Conservation (phyloP, 2,329 filamentous ascomycete species). For the Capronia epimyces region DNA sequence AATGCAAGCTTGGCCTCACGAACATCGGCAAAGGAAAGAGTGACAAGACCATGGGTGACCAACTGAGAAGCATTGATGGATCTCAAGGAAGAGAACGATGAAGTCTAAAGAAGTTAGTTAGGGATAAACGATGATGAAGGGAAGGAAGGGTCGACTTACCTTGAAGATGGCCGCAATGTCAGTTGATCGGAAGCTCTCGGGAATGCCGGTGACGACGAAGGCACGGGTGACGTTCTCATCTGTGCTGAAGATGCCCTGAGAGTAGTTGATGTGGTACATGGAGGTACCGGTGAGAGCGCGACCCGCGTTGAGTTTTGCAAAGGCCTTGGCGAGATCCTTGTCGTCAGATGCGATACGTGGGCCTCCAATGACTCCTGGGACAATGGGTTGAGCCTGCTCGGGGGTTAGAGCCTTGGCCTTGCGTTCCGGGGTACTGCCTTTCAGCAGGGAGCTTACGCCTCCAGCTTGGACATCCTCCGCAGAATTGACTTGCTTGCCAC, state of each 20-base stretch:
- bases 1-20: constrained; percentile 53
- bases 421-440: constrained; percentile 9
- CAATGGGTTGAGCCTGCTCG: constrained; percentile 3
- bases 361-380: constrained; percentile 7
- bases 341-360: background rate
- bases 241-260: constrained; percentile 23
- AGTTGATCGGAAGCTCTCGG: constrained; percentile 32
- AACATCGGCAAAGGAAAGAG: constrained; percentile 56
- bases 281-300: constrained; percentile 5
- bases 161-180: constrained; percentile 38
- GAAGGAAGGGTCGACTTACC: constrained; percentile 31
- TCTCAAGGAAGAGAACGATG: constrained; percentile 33
- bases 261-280: constrained; percentile 12
- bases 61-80: constrained; percentile 37
- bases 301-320: background rate
- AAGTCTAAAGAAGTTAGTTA: constrained; percentile 23
- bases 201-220: constrained; percentile 26
- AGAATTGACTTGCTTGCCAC: background rate
- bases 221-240: constrained; percentile 22
- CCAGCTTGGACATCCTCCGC: background rate
- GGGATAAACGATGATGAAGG: background rate
- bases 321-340: background rate
- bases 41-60: constrained; percentile 41
- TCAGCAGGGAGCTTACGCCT: constrained; percentile 10
- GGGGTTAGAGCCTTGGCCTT: constrained; percentile 1